Percentiles rank a stretch among this genome's conserved stretches.
Evolutionary conservation across 345 rosid species (phyloP).

Genomic region (Brassica juncea): DNA sequence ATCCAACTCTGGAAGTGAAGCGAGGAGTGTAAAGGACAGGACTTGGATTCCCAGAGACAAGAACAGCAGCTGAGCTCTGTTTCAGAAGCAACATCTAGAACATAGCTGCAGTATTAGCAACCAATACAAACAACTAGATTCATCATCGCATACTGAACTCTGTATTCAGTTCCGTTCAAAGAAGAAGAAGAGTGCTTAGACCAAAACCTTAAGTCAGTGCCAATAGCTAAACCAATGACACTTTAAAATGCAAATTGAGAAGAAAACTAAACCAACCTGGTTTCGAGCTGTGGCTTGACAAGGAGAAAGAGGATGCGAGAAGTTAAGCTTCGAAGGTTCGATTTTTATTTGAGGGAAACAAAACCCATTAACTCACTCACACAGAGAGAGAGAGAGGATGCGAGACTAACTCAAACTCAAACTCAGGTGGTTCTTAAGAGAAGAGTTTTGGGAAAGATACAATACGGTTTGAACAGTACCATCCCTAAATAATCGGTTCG

Average conservation of each 20-base stretch:
- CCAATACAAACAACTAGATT: background rate
- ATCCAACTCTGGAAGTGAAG: background rate
- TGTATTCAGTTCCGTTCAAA: background rate
- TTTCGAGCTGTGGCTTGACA: constrained; percentile 3
- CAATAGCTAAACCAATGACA: background rate
- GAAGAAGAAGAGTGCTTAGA: background rate
- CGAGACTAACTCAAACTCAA: background rate
- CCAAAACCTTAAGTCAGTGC: background rate
- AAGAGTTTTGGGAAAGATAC: constrained; percentile 8
- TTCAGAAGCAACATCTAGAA: constrained; percentile 41
- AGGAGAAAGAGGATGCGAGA: constrained; percentile 10
- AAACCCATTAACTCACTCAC: background rate
- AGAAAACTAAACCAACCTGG: constrained; percentile 19
- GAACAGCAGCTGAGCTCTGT: constrained; percentile 32
- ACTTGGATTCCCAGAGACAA: constrained; percentile 28
- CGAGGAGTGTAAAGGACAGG: constrained; percentile 24
- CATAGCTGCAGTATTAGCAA: background rate
- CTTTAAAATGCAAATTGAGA: background rate
- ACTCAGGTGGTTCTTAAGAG: constrained; percentile 5
- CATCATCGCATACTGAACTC: background rate
- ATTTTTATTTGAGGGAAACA: constrained; percentile 14
- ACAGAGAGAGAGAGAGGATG: background rate
- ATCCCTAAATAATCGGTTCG: too few relatives aligned
- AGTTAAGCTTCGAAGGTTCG: constrained; percentile 24
- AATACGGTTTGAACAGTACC: too few relatives aligned